Conservation (phyloP, 2,329 filamentous ascomycete species). For the Beauveria brongniartii region DNA sequence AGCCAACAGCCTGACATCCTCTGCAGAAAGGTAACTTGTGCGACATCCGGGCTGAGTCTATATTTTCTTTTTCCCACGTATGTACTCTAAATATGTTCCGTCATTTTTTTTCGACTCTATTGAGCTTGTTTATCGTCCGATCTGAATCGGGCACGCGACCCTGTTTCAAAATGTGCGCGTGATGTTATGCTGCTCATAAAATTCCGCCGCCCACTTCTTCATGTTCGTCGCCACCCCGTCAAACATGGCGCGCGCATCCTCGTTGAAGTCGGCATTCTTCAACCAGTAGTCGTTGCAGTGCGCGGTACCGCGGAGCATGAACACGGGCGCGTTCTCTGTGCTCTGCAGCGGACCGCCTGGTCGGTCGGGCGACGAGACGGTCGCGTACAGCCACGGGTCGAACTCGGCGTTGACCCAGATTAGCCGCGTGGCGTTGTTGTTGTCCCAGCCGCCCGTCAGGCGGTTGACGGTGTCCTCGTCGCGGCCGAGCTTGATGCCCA, state of each 20-base stretch:
- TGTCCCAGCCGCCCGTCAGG: slow-evolving; percentile 5
- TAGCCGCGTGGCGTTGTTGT: slow-evolving; percentile 4
- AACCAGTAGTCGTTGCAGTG: slow-evolving; percentile 60
- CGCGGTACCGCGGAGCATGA: slow-evolving; percentile 30
- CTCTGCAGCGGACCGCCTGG: slow-evolving; percentile 24
- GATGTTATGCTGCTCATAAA: slow-evolving; percentile 22
- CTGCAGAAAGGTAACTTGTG: too few species aligned
- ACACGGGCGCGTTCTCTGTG: slow-evolving; percentile 37
- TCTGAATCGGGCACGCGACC: not conserved
- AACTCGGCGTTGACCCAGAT: slow-evolving; percentile 8
- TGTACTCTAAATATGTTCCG: not conserved
- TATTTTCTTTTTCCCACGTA: not conserved
- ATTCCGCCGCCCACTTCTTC: slow-evolving; percentile 54
- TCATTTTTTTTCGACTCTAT: not conserved
- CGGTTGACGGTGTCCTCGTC: slow-evolving; percentile 26
- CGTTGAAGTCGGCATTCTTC: slow-evolving; percentile 49
- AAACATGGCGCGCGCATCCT: slow-evolving; percentile 50
- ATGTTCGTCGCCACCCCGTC: slow-evolving; percentile 48
- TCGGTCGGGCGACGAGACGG: not conserved
- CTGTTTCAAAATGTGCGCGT: not conserved
- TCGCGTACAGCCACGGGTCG: slow-evolving; percentile 9
- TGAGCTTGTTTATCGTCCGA: not conserved
- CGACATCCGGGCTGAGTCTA: too few species aligned
- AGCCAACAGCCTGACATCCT: too few species aligned
- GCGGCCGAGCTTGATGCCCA: slow-evolving; percentile 29